phyloP scores from a whole-genome alignment of 108 stramenopile genomes.

The Chaetoceros tenuissimus region DNA sequence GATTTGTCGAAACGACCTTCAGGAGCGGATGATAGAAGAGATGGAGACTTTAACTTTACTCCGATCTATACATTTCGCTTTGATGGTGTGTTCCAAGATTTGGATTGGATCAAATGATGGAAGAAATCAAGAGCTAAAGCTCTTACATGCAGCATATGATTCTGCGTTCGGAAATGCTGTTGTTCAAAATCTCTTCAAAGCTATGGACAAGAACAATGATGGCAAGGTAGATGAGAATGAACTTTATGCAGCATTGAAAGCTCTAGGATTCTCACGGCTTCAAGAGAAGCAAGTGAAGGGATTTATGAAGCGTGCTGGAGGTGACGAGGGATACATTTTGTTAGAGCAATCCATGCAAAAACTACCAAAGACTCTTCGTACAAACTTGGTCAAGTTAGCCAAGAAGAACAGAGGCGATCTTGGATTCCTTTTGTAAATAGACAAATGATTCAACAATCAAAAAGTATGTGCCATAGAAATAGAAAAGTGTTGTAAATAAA shows the following conservation, averaged over 20 bases:
- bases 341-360: slow-evolving; percentile 61
- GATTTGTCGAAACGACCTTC: no score
- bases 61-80: no score
- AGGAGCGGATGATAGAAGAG: no score
- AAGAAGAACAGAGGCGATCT: slow-evolving; percentile 82
- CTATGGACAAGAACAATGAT: slow-evolving; percentile 48
- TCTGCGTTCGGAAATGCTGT: slow-evolving; percentile 47
- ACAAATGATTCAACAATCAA: no score
- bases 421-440: slow-evolving; percentile 69
- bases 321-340: slow-evolving; percentile 41
- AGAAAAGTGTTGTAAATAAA: no score
- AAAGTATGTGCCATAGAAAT: no score
- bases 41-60: no score
- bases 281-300: slow-evolving; percentile 66
- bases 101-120: no score
- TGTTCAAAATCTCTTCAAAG: slow-evolving; percentile 37
- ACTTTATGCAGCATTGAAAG: slow-evolving; percentile 27
- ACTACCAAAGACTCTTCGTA: slow-evolving; percentile 64
- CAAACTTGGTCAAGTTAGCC: slow-evolving; percentile 75
- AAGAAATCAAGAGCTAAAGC: no score
- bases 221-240: slow-evolving; percentile 57
- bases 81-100: no score
- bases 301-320: slow-evolving; percentile 65
- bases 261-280: slow-evolving; percentile 63
- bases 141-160: no score